These are phyloP conservation scores for Citrus reticulata DNA, from an alignment of 345 rosid genomes.

Conservation along the genomic window DNA sequence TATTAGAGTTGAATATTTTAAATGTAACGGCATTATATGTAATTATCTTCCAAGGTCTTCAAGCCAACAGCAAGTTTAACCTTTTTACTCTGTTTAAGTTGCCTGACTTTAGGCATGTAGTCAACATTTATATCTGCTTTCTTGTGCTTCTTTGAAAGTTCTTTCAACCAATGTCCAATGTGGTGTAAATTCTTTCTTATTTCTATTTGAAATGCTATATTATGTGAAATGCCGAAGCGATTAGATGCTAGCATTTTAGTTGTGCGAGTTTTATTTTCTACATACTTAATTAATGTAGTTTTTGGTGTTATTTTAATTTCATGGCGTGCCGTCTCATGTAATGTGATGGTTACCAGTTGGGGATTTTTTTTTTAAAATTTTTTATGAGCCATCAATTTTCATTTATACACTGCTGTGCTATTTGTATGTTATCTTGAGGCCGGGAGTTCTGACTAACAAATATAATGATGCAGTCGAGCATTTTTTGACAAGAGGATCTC, in stretches of 20 bases:
- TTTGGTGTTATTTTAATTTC: not conserved
- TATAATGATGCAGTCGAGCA: slow-evolving; percentile 46
- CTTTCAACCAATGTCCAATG: not conserved
- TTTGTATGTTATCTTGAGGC: not conserved
- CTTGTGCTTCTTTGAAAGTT: not conserved
- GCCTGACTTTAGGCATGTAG: not conserved
- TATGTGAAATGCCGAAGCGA: not conserved
- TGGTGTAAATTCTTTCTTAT: no score
- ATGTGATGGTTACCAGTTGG: not conserved
- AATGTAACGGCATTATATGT: no score
- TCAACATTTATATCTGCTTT: not conserved
- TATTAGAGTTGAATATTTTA: not conserved
- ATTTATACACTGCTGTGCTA: not conserved
- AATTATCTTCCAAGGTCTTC: not conserved
- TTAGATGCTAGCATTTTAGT: not conserved
- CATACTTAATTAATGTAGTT: not conserved
- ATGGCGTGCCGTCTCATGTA: no score
- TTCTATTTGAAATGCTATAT: no score
- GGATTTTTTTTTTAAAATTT: not conserved
- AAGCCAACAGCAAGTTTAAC: not conserved
- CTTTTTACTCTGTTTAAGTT: not conserved
- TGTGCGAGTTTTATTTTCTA: not conserved
- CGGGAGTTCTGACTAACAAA: not conserved
- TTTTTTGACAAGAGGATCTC: slow-evolving; percentile 87
- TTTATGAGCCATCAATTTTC: not conserved